These are phyloP conservation scores for Papilionanthe hybrid DNA, from an alignment of 116 monocot genomes.

Conservation along the genomic window DNA sequence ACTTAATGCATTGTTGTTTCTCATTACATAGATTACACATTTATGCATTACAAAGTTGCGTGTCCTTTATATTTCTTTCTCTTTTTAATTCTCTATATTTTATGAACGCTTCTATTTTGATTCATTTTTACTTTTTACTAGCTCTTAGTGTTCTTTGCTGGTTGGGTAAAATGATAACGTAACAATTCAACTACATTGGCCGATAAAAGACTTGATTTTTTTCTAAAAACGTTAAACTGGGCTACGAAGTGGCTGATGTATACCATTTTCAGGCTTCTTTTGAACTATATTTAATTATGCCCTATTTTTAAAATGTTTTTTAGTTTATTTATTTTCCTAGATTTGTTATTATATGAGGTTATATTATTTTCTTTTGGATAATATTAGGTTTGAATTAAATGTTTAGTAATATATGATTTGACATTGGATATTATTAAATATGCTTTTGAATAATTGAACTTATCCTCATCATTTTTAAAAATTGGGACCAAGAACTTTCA, in stretches of 20 bases:
- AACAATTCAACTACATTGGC: too few species aligned
- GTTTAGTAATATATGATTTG: not conserved
- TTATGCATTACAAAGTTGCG: too few species aligned
- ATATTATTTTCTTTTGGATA: not conserved
- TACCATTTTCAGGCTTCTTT: not conserved
- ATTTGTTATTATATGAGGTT: not conserved
- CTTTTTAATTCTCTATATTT: too few species aligned
- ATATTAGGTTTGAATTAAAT: not conserved
- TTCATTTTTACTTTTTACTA: too few species aligned
- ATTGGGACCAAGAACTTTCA: not conserved
- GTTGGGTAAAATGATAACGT: too few species aligned
- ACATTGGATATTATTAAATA: not conserved
- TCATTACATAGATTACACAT: too few species aligned
- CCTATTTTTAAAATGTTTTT: too few species aligned
- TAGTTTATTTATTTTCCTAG: not conserved
- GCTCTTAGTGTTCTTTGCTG: too few species aligned
- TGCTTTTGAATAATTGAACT: not conserved
- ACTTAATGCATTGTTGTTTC: too few species aligned
- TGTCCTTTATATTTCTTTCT: too few species aligned
- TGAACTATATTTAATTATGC: not conserved
- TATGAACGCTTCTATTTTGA: too few species aligned
- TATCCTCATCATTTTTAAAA: not conserved
- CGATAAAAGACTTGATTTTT: too few species aligned
- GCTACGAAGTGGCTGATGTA: not conserved
- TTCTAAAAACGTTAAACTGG: not conserved